phyloP scores from a whole-genome alignment of 2,329 filamentous ascomycete genomes.

The Talaromyces sp. region DNA sequence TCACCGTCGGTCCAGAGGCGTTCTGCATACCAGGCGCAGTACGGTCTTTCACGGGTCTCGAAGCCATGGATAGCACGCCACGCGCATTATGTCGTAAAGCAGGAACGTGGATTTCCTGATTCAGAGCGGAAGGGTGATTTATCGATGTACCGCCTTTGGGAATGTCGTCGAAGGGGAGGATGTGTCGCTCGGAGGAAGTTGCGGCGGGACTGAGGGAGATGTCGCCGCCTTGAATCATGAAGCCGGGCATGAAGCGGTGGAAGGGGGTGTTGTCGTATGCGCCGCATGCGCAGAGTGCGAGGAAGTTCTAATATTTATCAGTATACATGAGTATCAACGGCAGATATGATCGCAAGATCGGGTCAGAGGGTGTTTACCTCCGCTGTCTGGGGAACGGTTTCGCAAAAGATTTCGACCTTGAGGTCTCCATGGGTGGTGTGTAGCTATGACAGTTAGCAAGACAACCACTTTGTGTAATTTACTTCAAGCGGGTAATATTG shows the following conservation, averaged over 20 bases:
- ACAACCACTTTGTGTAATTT: neutral
- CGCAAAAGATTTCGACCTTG: constrained; percentile 95
- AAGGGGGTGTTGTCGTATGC: constrained; percentile 63
- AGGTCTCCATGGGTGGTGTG: constrained; percentile 87
- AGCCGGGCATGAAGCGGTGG: constrained; percentile 62
- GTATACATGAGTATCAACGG: neutral
- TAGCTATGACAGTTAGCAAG: constrained; percentile 46
- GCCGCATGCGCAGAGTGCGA: constrained; percentile 62
- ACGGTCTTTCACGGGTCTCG: constrained; percentile 48
- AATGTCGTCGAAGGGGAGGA: constrained; percentile 46
- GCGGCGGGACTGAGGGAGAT: constrained; percentile 48
- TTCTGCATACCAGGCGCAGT: constrained; percentile 49
- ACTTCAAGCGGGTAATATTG: neutral
- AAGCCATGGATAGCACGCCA: constrained; percentile 60
- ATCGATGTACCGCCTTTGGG: constrained; percentile 60
- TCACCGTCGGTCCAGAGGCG: constrained; percentile 42
- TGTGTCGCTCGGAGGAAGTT: constrained; percentile 41
- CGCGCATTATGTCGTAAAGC: constrained; percentile 57
- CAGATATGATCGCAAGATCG: neutral
- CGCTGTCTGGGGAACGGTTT: constrained; percentile 87
- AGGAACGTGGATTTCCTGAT: constrained; percentile 62
- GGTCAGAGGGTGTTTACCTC: constrained; percentile 57
- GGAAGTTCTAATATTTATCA: constrained; percentile 55
- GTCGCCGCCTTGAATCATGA: constrained; percentile 64
- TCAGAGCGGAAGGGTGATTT: constrained; percentile 51